Conservation (phyloP, 257 asterid genomes). For the Knoxia roxburghii region DNA sequence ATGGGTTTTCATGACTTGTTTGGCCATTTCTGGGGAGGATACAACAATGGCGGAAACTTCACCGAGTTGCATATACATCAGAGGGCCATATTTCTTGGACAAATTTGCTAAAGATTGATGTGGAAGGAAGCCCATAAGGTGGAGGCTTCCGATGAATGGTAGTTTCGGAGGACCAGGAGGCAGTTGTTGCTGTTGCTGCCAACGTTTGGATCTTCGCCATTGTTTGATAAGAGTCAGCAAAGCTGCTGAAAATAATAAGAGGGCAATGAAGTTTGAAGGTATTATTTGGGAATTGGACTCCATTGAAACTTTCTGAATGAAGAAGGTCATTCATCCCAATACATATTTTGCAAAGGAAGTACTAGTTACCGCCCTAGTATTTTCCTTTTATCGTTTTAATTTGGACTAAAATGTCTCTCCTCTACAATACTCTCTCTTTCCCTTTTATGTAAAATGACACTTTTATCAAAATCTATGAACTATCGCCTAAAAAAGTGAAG, state of each 20-base stretch:
- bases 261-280: neutral
- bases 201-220: neutral
- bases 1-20: conserved; percentile 1
- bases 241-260: neutral
- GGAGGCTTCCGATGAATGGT: conserved; percentile 5
- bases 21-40: neutral
- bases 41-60: conserved; percentile 8
- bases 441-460: no score
- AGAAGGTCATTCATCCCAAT: no score
- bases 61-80: conserved; percentile 6
- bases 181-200: neutral
- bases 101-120: neutral
- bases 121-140: neutral
- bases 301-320: neutral
- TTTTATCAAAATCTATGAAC: no score
- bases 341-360: no score
- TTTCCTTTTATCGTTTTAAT: no score
- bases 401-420: no score
- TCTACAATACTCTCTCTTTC: no score
- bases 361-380: no score
- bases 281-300: neutral
- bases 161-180: conserved; percentile 4
- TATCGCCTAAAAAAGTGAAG: no score
- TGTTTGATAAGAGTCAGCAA: conserved; percentile 1
- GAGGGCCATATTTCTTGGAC: conserved; percentile 5